phyloP scores from a whole-genome alignment of 805 yeast species.

The Cyberlindnera veronae region DNA sequence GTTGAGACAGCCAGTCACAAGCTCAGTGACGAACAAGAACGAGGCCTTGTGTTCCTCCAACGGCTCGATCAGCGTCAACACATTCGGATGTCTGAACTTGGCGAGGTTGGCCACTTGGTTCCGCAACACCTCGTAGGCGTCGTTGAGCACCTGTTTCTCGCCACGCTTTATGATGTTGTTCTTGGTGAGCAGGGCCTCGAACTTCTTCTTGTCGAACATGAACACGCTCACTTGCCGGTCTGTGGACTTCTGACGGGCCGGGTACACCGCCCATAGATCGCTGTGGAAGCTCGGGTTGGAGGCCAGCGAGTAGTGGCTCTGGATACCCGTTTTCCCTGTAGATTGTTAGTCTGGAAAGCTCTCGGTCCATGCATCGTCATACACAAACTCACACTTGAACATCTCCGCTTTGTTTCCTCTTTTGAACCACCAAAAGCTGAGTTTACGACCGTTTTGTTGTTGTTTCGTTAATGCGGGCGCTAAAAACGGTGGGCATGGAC shows the following conservation, averaged over 20 bases:
- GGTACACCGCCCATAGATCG: slow-evolving; percentile 82
- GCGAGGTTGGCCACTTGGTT: slow-evolving; percentile 69
- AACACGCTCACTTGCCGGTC: slow-evolving; percentile 76
- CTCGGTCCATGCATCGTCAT: not conserved
- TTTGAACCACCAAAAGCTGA: too few relatives aligned
- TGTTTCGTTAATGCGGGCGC: too few relatives aligned
- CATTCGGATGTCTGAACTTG: slow-evolving; percentile 84
- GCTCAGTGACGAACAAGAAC: slow-evolving; percentile 81
- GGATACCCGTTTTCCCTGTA: slow-evolving; percentile 49
- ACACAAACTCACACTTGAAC: slow-evolving; percentile 15
- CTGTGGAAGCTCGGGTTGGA: slow-evolving; percentile 66
- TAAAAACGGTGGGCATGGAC: too few relatives aligned
- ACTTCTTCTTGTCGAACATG: slow-evolving; percentile 76
- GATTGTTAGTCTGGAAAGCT: not conserved
- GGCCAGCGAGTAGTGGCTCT: slow-evolving; percentile 64
- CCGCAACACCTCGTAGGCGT: slow-evolving; percentile 65
- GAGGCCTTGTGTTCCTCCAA: slow-evolving; percentile 80
- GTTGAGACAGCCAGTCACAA: slow-evolving; percentile 54
- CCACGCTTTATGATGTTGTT: slow-evolving; percentile 48
- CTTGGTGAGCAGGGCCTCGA: slow-evolving; percentile 52
- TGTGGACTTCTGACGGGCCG: slow-evolving; percentile 69
- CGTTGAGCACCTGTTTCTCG: slow-evolving; percentile 46
- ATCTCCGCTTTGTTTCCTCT: not conserved
- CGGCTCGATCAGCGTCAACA: slow-evolving; percentile 81
- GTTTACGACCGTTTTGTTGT: too few relatives aligned